Evolutionary conservation across 441 rosid species (phyloP), one percentile per base, ranked within the genome.

Genomic region (Dalechampia spathulata): DNA sequence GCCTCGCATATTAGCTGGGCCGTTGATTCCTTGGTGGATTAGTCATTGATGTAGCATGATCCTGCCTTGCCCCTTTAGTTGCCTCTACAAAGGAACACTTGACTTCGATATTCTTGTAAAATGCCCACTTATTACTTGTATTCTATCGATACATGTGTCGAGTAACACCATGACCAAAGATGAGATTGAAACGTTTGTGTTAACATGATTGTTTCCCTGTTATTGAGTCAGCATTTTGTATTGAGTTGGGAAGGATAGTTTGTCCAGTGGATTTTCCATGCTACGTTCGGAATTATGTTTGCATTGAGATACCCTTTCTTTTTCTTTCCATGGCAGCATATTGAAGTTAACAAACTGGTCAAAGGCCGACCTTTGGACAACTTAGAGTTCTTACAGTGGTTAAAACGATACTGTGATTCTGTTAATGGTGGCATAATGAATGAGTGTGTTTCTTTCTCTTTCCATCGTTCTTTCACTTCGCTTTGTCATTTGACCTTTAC

Each of bases 311-410:
- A 22, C 12, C 50, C 40, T 43, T 43, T 25, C 38, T 41, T 52
- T 58, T 53, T 46, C 49, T 13, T 42, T 69, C 20, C 27, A 4
- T 78, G 75, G 58, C 84, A 94, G 99, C 94, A 87, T 56, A 57
- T 94, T 64, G 99, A 94, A 79, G 91, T 94, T 64, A 87, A 81
- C 68, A 83, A 78, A 76, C 95, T 94, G 52, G 85, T 94, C 34
- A 94, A 94, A 75, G 97, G 96, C 25, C 74, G 97, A 34, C 93
- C 96, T 30, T 65, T 94, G 77, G 99, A 94, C 80, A 94, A 94
- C 72, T 80, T 94, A 85, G 99, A 94, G 83, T 90, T 90, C 73
- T 69, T 94, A 47, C 97, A 94, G 49, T 94, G 99, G 99, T 75
- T 94, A 72, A 94, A 87, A 69, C 85, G 95, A 49, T 87, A 82